phyloP scores from a whole-genome alignment of 192 early-diverging fungal species.

The Coemansia sp. region DNA sequence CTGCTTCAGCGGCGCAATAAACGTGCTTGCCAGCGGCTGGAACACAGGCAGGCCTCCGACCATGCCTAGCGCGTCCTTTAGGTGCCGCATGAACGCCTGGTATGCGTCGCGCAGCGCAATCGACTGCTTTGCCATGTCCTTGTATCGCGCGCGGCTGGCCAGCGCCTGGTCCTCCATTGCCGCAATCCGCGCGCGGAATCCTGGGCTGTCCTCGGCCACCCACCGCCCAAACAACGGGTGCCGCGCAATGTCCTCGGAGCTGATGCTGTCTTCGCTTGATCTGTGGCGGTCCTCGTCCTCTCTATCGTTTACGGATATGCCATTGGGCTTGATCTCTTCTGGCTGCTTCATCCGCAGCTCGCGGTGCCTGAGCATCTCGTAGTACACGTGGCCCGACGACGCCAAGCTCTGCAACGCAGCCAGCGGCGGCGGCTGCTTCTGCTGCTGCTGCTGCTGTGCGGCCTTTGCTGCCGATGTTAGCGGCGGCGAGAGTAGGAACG shows the following conservation, averaged over 20 bases:
- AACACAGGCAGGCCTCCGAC: conserved; percentile 25
- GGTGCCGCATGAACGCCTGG: conserved; percentile 38
- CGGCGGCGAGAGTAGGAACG: conserved; percentile 8
- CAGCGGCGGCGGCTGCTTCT: background rate
- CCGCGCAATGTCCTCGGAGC: background rate
- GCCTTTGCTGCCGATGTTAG: conserved; percentile 3
- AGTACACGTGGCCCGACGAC: conserved; percentile 30
- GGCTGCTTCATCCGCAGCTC: conserved; percentile 6
- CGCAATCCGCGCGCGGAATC: conserved; percentile 36
- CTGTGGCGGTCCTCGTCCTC: background rate
- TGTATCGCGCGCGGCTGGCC: conserved; percentile 30
- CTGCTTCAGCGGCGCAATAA: conserved; percentile 33
- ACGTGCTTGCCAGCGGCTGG: conserved; percentile 23
- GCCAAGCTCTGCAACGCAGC: background rate
- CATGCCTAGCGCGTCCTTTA: conserved; percentile 16
- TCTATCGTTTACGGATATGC: background rate
- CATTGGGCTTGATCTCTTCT: background rate
- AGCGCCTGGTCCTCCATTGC: conserved; percentile 43
- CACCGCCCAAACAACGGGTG: conserved; percentile 52
- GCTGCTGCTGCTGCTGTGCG: background rate
- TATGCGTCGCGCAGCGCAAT: conserved; percentile 35
- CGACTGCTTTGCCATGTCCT: conserved; percentile 37
- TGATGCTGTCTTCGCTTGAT: conserved; percentile 3
- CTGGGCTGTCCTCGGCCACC: conserved; percentile 49
- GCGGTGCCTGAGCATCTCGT: conserved; percentile 31